These are phyloP conservation scores for Peltaster fructicola DNA, from an alignment of 2,329 filamentous ascomycete genomes.

Conservation along the genomic window DNA sequence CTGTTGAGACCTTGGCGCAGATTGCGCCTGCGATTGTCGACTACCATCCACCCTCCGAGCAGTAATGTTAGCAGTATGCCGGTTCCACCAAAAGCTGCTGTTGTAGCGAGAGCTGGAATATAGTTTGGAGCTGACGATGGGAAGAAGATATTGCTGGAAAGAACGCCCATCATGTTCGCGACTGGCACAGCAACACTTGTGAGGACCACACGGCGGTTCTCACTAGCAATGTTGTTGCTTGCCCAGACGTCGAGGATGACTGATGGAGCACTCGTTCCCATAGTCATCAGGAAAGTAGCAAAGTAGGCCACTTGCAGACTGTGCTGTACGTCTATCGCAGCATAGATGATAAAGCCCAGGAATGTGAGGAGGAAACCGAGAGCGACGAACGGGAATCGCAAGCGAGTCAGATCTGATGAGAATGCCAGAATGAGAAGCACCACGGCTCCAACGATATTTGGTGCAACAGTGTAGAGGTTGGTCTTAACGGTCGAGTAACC, in stretches of 20 bases:
- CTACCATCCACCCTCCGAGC: constrained; percentile 46
- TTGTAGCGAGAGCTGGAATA: constrained; percentile 46
- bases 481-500: constrained; percentile 43
- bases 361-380: constrained; percentile 59
- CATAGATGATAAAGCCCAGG: constrained; percentile 62
- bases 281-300: constrained; percentile 67
- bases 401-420: constrained; percentile 45
- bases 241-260: constrained; percentile 55
- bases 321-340: constrained; percentile 43
- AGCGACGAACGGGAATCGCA: constrained; percentile 57
- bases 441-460: constrained; percentile 55
- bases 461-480: constrained; percentile 67
- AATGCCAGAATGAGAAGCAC: constrained; percentile 60
- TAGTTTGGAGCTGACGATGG: constrained; percentile 48
- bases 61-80: constrained; percentile 37
- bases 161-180: constrained; percentile 60
- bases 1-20: constrained; percentile 34
- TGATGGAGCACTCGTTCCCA: constrained; percentile 56
- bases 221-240: constrained; percentile 69
- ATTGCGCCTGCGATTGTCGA: constrained; percentile 47
- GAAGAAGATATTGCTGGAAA: constrained; percentile 50
- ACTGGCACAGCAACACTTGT: constrained; percentile 57
- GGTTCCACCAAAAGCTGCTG: constrained; percentile 43
- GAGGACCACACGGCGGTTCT: constrained; percentile 51
- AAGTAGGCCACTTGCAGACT: constrained; percentile 54